Conservation (phyloP, 1,284 basidiomycete species). For the Puccinia triticina region DNA sequence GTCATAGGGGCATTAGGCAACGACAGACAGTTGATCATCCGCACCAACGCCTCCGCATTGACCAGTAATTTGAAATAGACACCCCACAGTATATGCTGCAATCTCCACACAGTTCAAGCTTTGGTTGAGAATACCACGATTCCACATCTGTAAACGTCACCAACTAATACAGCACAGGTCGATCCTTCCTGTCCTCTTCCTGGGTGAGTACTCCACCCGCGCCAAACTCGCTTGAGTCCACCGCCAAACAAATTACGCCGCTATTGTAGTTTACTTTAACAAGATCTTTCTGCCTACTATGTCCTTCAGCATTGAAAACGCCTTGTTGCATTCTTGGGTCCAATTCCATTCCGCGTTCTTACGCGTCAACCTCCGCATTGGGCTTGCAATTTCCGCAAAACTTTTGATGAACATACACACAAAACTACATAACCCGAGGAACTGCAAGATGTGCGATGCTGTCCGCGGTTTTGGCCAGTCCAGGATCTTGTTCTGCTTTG, state of each 20-base stretch:
- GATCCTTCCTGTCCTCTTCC: not conserved
- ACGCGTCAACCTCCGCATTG: slow-evolving; percentile 13
- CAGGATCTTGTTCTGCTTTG: slow-evolving; percentile 14
- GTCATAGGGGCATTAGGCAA: slow-evolving; percentile 27
- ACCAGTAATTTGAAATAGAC: slow-evolving; percentile 7
- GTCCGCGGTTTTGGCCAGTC: not conserved
- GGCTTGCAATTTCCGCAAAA: not conserved
- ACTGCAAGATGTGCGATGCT: not conserved
- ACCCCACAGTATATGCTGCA: not conserved
- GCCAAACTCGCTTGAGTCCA: not conserved
- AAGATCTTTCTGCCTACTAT: slow-evolving; percentile 22
- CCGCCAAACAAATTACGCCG: not conserved
- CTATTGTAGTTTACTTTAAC: not conserved
- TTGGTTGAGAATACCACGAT: not conserved
- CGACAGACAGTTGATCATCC: slow-evolving; percentile 15
- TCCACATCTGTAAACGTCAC: slow-evolving; percentile 1
- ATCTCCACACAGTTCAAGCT: not conserved
- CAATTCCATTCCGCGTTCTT: slow-evolving; percentile 12
- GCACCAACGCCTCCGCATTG: not conserved
- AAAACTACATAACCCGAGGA: slow-evolving; percentile 19
- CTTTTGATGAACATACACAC: slow-evolving; percentile 27
- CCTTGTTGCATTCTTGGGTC: not conserved
- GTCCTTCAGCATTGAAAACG: not conserved
- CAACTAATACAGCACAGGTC: not conserved
- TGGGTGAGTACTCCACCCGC: not conserved